Conservation (phyloP, 768 basidiomycete species). For the Hypsizygus marmoreus region DNA sequence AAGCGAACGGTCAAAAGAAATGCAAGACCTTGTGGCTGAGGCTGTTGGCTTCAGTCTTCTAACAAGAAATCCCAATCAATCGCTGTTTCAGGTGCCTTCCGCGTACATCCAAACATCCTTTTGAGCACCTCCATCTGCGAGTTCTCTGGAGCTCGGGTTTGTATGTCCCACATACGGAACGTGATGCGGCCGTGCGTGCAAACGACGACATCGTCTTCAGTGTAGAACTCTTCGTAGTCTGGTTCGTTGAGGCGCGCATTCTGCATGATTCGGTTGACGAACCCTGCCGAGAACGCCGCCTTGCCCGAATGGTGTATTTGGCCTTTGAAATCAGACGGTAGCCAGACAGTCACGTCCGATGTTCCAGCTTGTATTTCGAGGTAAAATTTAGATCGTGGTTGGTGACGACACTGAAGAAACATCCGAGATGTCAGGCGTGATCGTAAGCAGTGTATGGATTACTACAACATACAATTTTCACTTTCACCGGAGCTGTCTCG, state of each 20-base stretch:
- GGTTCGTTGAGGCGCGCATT: constrained; percentile 52
- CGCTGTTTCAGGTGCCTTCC: constrained; percentile 52
- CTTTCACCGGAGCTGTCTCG: constrained; percentile 55
- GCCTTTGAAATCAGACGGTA: constrained; percentile 80
- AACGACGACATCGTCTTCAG: constrained; percentile 66
- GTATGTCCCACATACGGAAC: constrained; percentile 82
- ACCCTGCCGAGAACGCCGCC: constrained; percentile 67
- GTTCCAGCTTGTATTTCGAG: constrained; percentile 64
- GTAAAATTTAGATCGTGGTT: constrained; percentile 55
- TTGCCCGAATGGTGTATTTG: constrained; percentile 57
- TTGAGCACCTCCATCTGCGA: constrained; percentile 61
- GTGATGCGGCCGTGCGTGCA: constrained; percentile 60
- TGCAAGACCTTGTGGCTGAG: not conserved
- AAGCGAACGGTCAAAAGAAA: not conserved
- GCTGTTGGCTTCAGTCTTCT: constrained; percentile 53
- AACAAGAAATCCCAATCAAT: constrained; percentile 83
- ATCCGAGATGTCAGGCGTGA: constrained; percentile 12
- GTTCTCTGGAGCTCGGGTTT: constrained; percentile 64
- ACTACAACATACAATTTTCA: constrained; percentile 65
- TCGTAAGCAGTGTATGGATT: constrained; percentile 1
- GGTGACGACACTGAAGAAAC: constrained; percentile 55
- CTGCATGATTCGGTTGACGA: constrained; percentile 65
- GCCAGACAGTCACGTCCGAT: constrained; percentile 75
- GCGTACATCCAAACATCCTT: constrained; percentile 61
- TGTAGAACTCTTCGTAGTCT: constrained; percentile 30